Base-by-base conservation (phyloP, 495 filamentous ascomycete species). In the Penicillium paradoxum region DNA sequence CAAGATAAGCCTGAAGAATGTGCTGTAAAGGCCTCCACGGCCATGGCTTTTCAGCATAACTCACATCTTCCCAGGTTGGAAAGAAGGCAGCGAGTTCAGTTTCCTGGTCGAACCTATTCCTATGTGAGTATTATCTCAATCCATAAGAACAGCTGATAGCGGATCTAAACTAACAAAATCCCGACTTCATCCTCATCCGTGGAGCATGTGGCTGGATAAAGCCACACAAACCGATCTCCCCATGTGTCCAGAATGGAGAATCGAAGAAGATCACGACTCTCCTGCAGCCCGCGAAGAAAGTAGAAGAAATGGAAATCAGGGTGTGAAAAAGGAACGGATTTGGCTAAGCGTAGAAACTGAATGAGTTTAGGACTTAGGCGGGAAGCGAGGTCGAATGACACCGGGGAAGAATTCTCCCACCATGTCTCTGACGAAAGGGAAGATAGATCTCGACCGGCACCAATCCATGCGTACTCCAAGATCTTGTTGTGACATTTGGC, bases 401-500 rank as follows among this genome's bases (percentile, higher is more conserved):
- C 41, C 11, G 49, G 54, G 25, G 48, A 56, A 27, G 36, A 48
- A 30, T 48, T 38, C 52, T 56, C 54, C 54, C 48, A 56, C 54
- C 43, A 56, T 42, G 42, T 48, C 19, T 41, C 46, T 18, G 48
- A 48, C 8, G 48, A 49, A 21, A 56, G 48, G 11, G 54, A 56
- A 51, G 42, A 41, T 36, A 44, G 4, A 52, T 52, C 37, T 34
- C 30, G 37, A 52, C 49, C 49, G 10, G 54, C 44, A 18, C 54
- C 48, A 51, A 30, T 52, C 54, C 49, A 56, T 15, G 43, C 48
- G 43, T 33, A 43, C 30, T 48, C 27, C 21, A 52, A 15, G 22
- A 52, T 56, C 30, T 43, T 36, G 15, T 56, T 56, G 43, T 56
- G 54, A 51, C 51, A 41, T 24, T 56, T 27, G 27, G 54, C 54